Conservation (phyloP, 1,139 yeast species). For the Arxiozyma slooffiae region DNA sequence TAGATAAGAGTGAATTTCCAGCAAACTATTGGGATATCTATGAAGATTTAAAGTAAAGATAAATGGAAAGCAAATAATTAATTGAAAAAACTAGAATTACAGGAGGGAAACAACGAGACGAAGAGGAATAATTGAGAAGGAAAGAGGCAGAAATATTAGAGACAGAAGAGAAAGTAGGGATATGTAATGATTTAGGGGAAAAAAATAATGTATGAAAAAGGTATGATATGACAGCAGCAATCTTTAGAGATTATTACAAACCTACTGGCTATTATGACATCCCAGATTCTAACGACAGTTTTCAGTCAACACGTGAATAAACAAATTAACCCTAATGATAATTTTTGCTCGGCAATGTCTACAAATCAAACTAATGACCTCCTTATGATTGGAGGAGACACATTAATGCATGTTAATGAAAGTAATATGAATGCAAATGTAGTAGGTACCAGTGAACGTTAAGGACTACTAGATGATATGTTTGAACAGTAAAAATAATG, state of each 20-base stretch:
- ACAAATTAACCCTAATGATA: not conserved
- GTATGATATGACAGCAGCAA: constrained; percentile 9
- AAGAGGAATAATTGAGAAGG: constrained; percentile 5
- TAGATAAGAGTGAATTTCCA: constrained; percentile 23
- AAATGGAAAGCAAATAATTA: constrained; percentile 10
- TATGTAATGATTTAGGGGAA: constrained; percentile 10
- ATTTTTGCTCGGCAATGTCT: not conserved
- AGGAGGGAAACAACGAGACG: constrained; percentile 10
- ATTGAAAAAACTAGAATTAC: not conserved
- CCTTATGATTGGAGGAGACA: not conserved
- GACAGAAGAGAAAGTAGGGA: constrained; percentile 8
- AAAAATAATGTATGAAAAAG: constrained; percentile 10
- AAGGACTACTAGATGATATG: constrained; percentile 10
- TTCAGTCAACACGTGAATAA: not conserved
- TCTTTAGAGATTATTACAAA: not conserved
- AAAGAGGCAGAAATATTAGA: constrained; percentile 2
- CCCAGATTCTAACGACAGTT: not conserved
- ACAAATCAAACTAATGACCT: not conserved
- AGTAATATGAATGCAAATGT: not conserved
- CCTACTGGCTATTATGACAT: not conserved
- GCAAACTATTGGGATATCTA: constrained; percentile 21
- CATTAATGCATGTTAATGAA: not conserved
- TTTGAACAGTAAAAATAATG: constrained; percentile 25
- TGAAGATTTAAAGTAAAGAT: constrained; percentile 1
- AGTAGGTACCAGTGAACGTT: constrained; percentile 4